phyloP scores from a whole-genome alignment of 495 filamentous ascomycete genomes.

The Pseudotulostoma volvatum region DNA sequence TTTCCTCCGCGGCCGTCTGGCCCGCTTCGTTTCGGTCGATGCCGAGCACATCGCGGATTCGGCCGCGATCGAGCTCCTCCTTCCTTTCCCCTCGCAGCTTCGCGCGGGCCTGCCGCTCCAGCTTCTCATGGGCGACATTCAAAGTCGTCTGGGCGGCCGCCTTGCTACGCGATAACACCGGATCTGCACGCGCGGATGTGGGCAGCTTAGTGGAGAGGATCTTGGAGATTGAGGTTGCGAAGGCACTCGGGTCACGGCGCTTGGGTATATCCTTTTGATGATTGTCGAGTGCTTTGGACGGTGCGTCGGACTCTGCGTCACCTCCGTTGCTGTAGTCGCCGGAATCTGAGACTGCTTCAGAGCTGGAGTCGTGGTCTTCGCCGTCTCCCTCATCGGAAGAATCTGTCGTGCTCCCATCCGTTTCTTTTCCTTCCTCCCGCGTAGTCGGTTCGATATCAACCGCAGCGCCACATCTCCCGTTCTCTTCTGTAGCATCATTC shows the following conservation, averaged over 20 bases:
- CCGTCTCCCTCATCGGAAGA: slow-evolving; percentile 13
- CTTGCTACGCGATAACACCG: slow-evolving; percentile 67
- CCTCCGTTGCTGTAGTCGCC: slow-evolving; percentile 21
- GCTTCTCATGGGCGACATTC: slow-evolving; percentile 50
- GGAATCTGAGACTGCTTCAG: slow-evolving; percentile 13
- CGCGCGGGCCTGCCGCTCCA: slow-evolving; percentile 64
- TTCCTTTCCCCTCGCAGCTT: slow-evolving; percentile 70
- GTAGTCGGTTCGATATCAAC: not conserved
- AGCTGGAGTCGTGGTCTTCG: slow-evolving; percentile 20
- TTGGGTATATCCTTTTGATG: slow-evolving; percentile 30
- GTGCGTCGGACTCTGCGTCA: slow-evolving; percentile 18
- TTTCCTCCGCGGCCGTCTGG: slow-evolving; percentile 60
- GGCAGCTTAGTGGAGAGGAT: slow-evolving; percentile 81
- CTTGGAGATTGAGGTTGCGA: slow-evolving; percentile 79
- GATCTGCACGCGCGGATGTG: slow-evolving; percentile 61
- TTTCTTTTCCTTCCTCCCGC: slow-evolving; percentile 1
- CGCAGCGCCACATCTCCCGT: not conserved
- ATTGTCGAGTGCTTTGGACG: slow-evolving; percentile 8
- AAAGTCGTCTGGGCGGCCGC: slow-evolving; percentile 47
- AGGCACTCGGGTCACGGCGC: slow-evolving; percentile 78
- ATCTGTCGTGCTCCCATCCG: not conserved
- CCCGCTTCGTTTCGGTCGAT: slow-evolving; percentile 28
- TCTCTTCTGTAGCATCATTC: slow-evolving; percentile 16
- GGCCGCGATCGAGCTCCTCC: slow-evolving; percentile 65
- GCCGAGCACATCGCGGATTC: slow-evolving; percentile 69